phyloP scores from a whole-genome alignment of 2,329 filamentous ascomycete species.

The Diaporthe citriasiana region DNA sequence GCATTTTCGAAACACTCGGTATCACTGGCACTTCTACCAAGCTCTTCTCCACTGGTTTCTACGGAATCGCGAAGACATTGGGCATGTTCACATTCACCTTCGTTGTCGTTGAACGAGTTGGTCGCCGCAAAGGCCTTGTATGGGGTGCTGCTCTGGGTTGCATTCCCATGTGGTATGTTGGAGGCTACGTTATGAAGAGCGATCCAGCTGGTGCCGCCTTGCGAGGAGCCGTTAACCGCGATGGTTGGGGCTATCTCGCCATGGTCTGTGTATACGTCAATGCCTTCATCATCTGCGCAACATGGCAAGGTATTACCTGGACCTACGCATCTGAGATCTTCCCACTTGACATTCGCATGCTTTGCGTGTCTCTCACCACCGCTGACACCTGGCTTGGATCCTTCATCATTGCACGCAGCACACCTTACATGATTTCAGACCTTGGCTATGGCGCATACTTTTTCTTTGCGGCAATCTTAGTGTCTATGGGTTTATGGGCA shows the following conservation, averaged over 20 bases:
- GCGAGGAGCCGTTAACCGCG: constrained; percentile 13
- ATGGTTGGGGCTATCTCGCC: constrained; percentile 22
- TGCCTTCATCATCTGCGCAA: constrained; percentile 25
- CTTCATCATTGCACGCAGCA: constrained; percentile 23
- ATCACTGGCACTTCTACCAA: constrained; percentile 62
- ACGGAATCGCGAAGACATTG: constrained; percentile 73
- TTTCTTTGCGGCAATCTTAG: constrained; percentile 21
- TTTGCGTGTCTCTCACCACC: constrained; percentile 20
- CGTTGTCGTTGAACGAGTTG: constrained; percentile 60
- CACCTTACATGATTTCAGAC: constrained; percentile 19
- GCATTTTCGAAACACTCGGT: constrained; percentile 52
- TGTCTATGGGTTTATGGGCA: constrained; percentile 50
- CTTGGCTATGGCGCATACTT: constrained; percentile 25
- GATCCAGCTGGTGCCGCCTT: constrained; percentile 12
- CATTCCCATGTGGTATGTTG: constrained; percentile 18
- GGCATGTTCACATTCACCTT: constrained; percentile 71
- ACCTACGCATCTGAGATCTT: constrained; percentile 27
- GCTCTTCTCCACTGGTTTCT: constrained; percentile 74
- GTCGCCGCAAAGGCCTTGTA: constrained; percentile 18
- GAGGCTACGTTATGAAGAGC: constrained; percentile 24
- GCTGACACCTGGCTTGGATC: constrained; percentile 13
- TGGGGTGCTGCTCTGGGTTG: constrained; percentile 21
- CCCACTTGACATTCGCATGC: constrained; percentile 15
- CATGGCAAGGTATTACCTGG: constrained; percentile 21
- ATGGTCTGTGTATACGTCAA: constrained; percentile 25